Conservation (phyloP, 129 eudicot species). For the Artemisia annua region DNA sequence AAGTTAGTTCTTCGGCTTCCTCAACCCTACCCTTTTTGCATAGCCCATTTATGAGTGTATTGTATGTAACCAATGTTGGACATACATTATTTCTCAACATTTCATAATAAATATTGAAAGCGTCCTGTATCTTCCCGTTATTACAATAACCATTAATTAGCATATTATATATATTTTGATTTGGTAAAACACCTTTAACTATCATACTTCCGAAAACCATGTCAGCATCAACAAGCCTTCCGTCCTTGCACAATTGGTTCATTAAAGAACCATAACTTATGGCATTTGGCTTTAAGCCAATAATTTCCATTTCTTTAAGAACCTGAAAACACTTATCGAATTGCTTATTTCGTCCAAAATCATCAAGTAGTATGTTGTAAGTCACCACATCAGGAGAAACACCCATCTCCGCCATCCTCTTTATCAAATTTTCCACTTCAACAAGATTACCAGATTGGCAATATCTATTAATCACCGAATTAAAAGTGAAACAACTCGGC, state of each 20-base stretch:
- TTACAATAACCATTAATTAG: slow-evolving; percentile 27
- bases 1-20: slow-evolving; percentile 35
- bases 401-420: slow-evolving; percentile 27
- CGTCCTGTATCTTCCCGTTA: slow-evolving; percentile 24
- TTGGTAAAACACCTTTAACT: slow-evolving; percentile 27
- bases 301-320: slow-evolving; percentile 36
- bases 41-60: slow-evolving; percentile 35
- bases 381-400: slow-evolving; percentile 28
- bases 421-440: slow-evolving; percentile 30
- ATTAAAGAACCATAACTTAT: slow-evolving; percentile 30
- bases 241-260: slow-evolving; percentile 25
- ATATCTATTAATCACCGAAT: slow-evolving; percentile 20
- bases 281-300: slow-evolving; percentile 24
- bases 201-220: slow-evolving; percentile 23
- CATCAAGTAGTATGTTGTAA: slow-evolving; percentile 26
- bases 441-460: slow-evolving; percentile 32
- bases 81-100: slow-evolving; percentile 23
- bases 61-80: slow-evolving; percentile 32
- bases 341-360: slow-evolving; percentile 10
- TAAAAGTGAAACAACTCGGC: slow-evolving; percentile 18
- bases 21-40: slow-evolving; percentile 38
- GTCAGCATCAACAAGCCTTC: slow-evolving; percentile 26
- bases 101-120: slow-evolving; percentile 29
- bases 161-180: slow-evolving; percentile 25
- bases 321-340: slow-evolving; percentile 31